These are phyloP conservation scores for Pythium grandisporangium DNA, from an alignment of 352 stramenopile genomes.

Conservation along the genomic window DNA sequence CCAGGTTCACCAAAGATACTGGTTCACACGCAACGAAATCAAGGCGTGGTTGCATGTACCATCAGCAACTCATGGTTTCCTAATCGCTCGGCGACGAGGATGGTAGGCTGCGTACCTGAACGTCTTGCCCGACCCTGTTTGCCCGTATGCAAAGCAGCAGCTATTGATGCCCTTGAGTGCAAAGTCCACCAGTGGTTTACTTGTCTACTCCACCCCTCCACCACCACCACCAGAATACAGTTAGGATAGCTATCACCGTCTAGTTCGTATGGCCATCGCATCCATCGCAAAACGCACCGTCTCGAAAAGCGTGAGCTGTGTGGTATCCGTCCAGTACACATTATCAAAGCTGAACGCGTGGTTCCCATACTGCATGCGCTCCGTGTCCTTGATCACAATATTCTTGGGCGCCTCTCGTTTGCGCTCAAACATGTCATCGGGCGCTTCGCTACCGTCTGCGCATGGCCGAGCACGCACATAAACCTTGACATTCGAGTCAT, in stretches of 20 bases:
- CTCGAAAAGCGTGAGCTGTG: slow-evolving; percentile 61
- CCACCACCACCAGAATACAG: neutral
- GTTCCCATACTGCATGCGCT: slow-evolving; percentile 81
- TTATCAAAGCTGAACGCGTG: slow-evolving; percentile 84
- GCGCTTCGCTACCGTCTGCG: slow-evolving; percentile 48
- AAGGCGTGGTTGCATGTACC: no score
- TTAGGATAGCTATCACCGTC: no score
- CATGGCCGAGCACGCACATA: slow-evolving; percentile 76
- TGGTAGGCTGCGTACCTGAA: slow-evolving; percentile 70
- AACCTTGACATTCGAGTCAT: slow-evolving; percentile 75
- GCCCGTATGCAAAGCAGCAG: slow-evolving; percentile 91
- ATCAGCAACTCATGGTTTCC: no score
- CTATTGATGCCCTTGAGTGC: slow-evolving; percentile 89
- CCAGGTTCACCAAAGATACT: slow-evolving; percentile 86
- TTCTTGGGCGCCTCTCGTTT: slow-evolving; percentile 69
- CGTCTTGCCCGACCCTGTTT: slow-evolving; percentile 81
- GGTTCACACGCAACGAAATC: no score
- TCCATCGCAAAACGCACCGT: slow-evolving; percentile 18
- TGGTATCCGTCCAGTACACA: slow-evolving; percentile 79
- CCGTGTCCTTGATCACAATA: slow-evolving; percentile 82
- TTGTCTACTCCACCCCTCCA: slow-evolving; percentile 27
- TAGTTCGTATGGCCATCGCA: neutral
- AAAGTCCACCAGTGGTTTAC: slow-evolving; percentile 84
- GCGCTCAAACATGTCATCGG: slow-evolving; percentile 80
- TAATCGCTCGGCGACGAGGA: no score